Evolutionary conservation across 1,284 basidiomycete genomes (phyloP).

Genomic region (Apiotrichum siamense): DNA sequence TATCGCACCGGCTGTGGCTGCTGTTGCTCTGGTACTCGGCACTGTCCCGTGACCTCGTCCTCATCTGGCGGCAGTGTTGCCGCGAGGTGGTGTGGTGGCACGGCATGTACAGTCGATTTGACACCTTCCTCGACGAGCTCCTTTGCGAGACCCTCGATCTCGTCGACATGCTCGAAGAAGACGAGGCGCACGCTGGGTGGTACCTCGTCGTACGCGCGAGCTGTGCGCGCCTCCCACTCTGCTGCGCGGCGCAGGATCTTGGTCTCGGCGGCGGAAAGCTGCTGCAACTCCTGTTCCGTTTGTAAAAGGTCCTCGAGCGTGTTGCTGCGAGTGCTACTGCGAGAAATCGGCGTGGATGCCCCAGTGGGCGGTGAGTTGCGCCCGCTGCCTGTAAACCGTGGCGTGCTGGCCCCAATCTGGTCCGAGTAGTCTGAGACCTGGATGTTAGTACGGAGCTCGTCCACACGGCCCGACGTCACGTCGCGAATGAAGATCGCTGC

Average conservation of each 20-base stretch:
- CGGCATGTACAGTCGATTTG: too few relatives aligned
- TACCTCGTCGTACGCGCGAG: constrained; percentile 15
- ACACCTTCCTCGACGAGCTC: constrained; percentile 3
- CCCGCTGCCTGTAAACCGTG: too few relatives aligned
- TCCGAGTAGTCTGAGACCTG: too few relatives aligned
- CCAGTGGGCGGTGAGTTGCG: neutral
- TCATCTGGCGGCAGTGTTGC: too few relatives aligned
- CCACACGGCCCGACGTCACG: constrained; percentile 48
- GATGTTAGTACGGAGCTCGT: constrained; percentile 8
- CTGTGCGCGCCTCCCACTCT: constrained; percentile 29
- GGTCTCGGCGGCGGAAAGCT: constrained; percentile 27
- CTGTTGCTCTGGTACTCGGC: too few relatives aligned
- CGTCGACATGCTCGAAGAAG: constrained; percentile 30
- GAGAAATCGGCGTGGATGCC: neutral
- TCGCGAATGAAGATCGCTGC: constrained; percentile 72
- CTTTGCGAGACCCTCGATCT: constrained; percentile 22
- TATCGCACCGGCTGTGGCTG: too few relatives aligned
- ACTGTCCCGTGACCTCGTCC: too few relatives aligned
- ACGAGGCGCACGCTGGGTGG: constrained; percentile 20
- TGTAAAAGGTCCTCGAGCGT: constrained; percentile 4
- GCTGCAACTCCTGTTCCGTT: constrained; percentile 22
- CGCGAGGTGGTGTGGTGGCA: too few relatives aligned
- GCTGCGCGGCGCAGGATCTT: constrained; percentile 34
- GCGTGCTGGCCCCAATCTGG: neutral
- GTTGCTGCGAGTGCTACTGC: too few relatives aligned